Percentiles rank a stretch among this genome's conserved stretches.
phyloP scores from a whole-genome alignment of 2,329 filamentous ascomycete species.

The Colletotrichum coccodes region DNA sequence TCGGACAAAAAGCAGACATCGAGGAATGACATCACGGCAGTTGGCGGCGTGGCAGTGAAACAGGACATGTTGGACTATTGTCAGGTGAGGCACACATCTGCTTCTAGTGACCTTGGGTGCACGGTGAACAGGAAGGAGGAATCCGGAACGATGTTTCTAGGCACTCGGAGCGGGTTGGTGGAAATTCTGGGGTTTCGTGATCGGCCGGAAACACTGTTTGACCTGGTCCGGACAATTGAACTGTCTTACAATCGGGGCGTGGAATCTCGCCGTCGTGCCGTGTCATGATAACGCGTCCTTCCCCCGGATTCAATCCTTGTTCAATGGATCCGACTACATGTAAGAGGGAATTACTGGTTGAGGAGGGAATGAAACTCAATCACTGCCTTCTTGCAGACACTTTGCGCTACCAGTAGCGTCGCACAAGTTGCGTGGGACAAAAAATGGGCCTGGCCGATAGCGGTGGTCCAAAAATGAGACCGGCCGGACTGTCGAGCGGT shows the following conservation, averaged over 20 bases:
- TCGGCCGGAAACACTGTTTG: conserved; percentile 8
- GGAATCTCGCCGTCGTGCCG: neutral
- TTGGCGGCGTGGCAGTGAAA: conserved; percentile 2
- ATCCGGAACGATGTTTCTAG: conserved; percentile 9
- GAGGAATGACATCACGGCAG: conserved; percentile 22
- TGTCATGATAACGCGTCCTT: neutral
- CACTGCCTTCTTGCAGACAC: neutral
- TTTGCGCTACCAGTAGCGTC: neutral
- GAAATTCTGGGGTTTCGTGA: neutral
- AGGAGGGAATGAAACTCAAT: neutral
- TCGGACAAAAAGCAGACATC: neutral
- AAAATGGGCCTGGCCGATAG: conserved; percentile 19
- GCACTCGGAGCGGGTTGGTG: neutral
- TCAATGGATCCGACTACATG: no score
- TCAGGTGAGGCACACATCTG: neutral
- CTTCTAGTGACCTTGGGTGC: neutral
- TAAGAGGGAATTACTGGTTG: no score
- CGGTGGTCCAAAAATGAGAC: conserved; percentile 14
- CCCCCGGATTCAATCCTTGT: neutral
- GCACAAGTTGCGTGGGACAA: conserved; percentile 5
- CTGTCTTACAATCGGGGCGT: neutral
- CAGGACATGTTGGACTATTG: neutral
- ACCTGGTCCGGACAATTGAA: neutral
- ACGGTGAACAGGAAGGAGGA: neutral
- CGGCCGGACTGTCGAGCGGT: conserved; percentile 18